phyloP scores from a whole-genome alignment of 768 basidiomycete genomes.

The Xerocomus brunneocitrinus region DNA sequence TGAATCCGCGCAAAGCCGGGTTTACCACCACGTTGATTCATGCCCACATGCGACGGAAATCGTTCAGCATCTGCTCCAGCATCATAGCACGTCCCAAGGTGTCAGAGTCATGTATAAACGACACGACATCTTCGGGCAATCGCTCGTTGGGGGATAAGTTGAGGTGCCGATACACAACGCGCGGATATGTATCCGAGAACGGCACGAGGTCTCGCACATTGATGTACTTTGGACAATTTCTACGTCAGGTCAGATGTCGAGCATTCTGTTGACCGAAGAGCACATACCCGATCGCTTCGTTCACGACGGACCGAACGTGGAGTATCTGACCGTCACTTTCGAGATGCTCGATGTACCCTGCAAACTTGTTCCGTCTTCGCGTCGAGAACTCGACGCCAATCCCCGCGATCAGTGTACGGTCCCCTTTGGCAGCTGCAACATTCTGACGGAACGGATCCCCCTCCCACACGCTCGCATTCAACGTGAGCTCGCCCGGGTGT shows the following conservation, averaged over 20 bases:
- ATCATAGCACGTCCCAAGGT: slow-evolving; percentile 53
- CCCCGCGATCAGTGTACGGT: slow-evolving; percentile 44
- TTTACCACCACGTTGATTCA: slow-evolving; percentile 62
- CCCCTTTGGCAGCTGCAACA: slow-evolving; percentile 4
- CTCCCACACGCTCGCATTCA: slow-evolving; percentile 42
- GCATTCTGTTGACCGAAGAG: neutral
- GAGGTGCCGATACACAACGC: slow-evolving; percentile 32
- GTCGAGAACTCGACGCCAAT: slow-evolving; percentile 60
- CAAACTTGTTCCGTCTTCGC: slow-evolving; percentile 59
- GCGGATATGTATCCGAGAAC: slow-evolving; percentile 36
- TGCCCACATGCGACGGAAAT: slow-evolving; percentile 58
- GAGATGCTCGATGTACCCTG: slow-evolving; percentile 42
- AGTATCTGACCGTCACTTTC: slow-evolving; percentile 31
- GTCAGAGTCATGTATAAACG: slow-evolving; percentile 47
- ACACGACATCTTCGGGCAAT: slow-evolving; percentile 47
- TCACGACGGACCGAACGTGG: slow-evolving; percentile 37
- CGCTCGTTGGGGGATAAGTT: slow-evolving; percentile 35
- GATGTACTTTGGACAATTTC: slow-evolving; percentile 72
- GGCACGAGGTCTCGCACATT: slow-evolving; percentile 50
- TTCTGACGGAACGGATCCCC: slow-evolving; percentile 53
- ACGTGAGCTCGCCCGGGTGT: slow-evolving; percentile 35
- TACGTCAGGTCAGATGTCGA: slow-evolving; percentile 15
- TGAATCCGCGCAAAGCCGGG: slow-evolving; percentile 57
- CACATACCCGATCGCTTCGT: slow-evolving; percentile 57
- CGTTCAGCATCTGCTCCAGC: slow-evolving; percentile 33